Percentiles rank a stretch among this genome's conserved stretches.
These are phyloP conservation scores for Heracleum sosnowskyi DNA, from an alignment of 129 eudicot genomes.

Conservation along the genomic window DNA sequence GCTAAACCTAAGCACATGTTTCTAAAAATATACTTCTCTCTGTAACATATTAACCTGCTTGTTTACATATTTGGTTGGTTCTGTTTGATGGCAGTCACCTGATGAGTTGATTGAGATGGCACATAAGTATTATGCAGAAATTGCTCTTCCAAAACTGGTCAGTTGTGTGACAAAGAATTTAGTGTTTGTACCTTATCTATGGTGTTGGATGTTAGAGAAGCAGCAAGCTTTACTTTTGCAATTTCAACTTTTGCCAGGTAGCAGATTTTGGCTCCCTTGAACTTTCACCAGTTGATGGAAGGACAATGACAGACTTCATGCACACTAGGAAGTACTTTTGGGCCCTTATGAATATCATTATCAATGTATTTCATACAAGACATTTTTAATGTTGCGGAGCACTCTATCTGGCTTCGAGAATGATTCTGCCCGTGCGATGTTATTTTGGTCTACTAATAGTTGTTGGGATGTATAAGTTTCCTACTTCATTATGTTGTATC, in stretches of 20 bases:
- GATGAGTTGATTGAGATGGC: conserved; percentile 94
- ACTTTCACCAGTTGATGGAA: conserved; percentile 99
- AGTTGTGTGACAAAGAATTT: conserved; percentile 18
- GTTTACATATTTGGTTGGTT: conserved; percentile 19
- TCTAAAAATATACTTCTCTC: conserved; percentile 10
- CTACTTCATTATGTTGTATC: neutral
- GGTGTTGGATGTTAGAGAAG: neutral
- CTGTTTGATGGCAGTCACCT: conserved; percentile 55
- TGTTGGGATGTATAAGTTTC: neutral
- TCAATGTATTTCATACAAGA: neutral
- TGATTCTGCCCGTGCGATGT: neutral
- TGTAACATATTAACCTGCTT: conserved; percentile 6
- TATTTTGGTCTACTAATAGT: neutral
- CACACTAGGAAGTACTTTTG: conserved; percentile 32
- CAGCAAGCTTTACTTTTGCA: conserved; percentile 12
- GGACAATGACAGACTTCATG: conserved; percentile 94
- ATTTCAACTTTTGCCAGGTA: conserved; percentile 42
- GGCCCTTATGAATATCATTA: neutral
- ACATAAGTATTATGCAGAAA: conserved; percentile 75
- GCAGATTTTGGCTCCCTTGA: conserved; percentile 99
- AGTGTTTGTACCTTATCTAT: neutral
- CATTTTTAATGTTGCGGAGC: neutral
- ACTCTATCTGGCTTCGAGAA: neutral
- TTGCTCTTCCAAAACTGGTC: conserved; percentile 95
- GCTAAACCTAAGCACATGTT: neutral